Base-by-base conservation (phyloP, 2,329 filamentous ascomycete species). In the Sodiomyces alkalinus region DNA sequence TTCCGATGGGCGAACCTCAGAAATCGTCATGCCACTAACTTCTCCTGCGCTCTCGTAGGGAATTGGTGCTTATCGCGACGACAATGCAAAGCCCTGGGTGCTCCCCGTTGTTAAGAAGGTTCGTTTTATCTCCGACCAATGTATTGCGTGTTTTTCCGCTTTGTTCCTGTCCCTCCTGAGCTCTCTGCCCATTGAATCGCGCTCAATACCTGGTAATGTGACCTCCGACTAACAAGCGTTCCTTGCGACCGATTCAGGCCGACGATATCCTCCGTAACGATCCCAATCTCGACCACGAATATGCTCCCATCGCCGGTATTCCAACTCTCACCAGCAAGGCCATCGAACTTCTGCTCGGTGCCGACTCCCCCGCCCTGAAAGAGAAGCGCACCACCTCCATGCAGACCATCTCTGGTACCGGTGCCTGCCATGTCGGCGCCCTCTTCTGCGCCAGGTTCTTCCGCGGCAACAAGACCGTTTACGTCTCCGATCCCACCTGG, bases 61-160 rank as follows among this genome's bases (percentile, higher is more conserved):
- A 33, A 74, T 96, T 60, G 90, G 90, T 43, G 90, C 90, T 33
- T 98, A 98, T 59, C 71, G 90, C 51, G 90, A 93, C 48, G 68
- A 96, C 59, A 79, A 86, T 49, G 87, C 85, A 36, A 96, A 96
- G 63, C 90, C 90, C 3, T 98, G 90, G 90, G 75, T 98, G 36
- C 60, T 98, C 38, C 87, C 90, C 13, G 87, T 96, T 3, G 87
- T 96, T 36, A 92, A 83, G 61, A 92, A 92, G 80, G 87, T 92
- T 60, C 48, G 61, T 33, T 12, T 27, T 30, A 9, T 9, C 10
- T 17, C 21, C 6, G 5, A 16, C 7, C 24, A 4, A 6, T 22
- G 7, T 20, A 9, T 23, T 11, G 10, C 6, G 17, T 19, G 11
- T 23, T 12, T 21, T 18, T 17, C 12, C 21, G 12, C 13, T 12